Conservation (phyloP, 1,284 basidiomycete genomes). For the Hymenochaete sp. region DNA sequence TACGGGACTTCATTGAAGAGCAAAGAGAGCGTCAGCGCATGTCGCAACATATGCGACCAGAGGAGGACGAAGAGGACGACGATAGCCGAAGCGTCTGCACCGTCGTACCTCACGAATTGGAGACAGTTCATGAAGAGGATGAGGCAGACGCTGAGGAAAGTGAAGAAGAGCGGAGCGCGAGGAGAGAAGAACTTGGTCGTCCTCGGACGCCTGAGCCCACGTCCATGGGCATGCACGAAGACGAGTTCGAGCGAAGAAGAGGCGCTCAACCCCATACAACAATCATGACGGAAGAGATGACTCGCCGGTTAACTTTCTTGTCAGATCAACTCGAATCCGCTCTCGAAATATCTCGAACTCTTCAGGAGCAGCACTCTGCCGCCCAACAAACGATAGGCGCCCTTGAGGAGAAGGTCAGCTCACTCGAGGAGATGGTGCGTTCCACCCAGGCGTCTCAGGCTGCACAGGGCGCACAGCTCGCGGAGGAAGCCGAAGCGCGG, state of each 20-base stretch:
- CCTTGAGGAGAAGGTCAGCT: conserved; percentile 62
- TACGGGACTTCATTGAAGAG: conserved; percentile 66
- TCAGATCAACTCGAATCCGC: conserved; percentile 73
- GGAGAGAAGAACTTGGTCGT: conserved; percentile 52
- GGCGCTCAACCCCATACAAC: conserved; percentile 22
- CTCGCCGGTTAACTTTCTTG: conserved; percentile 62
- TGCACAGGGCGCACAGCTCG: conserved; percentile 36
- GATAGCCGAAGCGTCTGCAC: conserved; percentile 56
- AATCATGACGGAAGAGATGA: conserved; percentile 49
- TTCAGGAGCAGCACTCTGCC: conserved; percentile 73
- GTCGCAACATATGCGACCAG: conserved; percentile 22
- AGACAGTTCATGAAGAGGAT: conserved; percentile 67
- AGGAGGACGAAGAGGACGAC: conserved; percentile 43
- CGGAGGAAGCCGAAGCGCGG: conserved; percentile 32
- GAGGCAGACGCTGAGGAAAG: conserved; percentile 47
- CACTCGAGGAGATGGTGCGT: conserved; percentile 50
- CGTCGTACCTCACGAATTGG: conserved; percentile 57
- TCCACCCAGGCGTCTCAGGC: conserved; percentile 33
- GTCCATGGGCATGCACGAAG: conserved; percentile 52
- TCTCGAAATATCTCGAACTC: conserved; percentile 59
- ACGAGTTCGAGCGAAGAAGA: conserved; percentile 22
- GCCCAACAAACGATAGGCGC: conserved; percentile 73
- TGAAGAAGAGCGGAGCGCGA: conserved; percentile 36
- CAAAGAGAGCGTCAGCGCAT: conserved; percentile 26
- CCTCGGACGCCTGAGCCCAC: conserved; percentile 72